Evolutionary conservation across 306 rosid species (phyloP).

Genomic region (Inga oerstediana): DNA sequence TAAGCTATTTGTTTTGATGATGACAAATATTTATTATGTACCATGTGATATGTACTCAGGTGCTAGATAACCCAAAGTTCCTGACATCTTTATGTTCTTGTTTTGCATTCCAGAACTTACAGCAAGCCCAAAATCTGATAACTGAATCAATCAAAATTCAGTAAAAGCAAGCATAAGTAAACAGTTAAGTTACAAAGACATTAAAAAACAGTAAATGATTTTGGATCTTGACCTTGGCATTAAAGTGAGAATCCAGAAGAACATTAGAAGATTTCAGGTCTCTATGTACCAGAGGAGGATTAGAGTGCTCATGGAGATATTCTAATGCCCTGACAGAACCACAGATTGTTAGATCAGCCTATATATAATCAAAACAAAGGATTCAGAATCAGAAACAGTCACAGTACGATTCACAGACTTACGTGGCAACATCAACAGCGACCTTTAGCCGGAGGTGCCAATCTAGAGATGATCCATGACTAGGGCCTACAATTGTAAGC

Average conservation of each 20-base stretch:
- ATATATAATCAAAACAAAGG: conserved; percentile 5
- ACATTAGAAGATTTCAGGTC: conserved; percentile 74
- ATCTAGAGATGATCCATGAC: conserved; percentile 63
- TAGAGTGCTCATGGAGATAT: conserved; percentile 84
- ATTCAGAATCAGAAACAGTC: background rate
- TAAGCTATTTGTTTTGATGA: conserved; percentile 9
- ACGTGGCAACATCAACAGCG: conserved; percentile 87
- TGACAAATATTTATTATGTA: conserved; percentile 36
- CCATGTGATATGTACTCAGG: conserved; percentile 90
- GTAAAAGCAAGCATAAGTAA: conserved; percentile 28
- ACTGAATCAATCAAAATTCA: conserved; percentile 60
- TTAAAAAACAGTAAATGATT: conserved; percentile 1
- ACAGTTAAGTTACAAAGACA: conserved; percentile 1
- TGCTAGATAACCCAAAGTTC: conserved; percentile 73
- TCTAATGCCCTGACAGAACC: conserved; percentile 71
- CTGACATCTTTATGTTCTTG: conserved; percentile 70
- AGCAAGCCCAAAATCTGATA: conserved; percentile 83
- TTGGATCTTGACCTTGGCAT: conserved; percentile 71
- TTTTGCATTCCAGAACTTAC: conserved; percentile 66
- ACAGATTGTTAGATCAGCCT: conserved; percentile 17
- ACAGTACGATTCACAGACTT: conserved; percentile 23
- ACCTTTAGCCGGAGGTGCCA: conserved; percentile 85
- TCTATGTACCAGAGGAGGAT: conserved; percentile 83
- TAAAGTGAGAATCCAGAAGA: conserved; percentile 83
- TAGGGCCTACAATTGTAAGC: conserved; percentile 59